Base-by-base conservation (phyloP, 441 rosid species). In the Corymbia citriodora region DNA sequence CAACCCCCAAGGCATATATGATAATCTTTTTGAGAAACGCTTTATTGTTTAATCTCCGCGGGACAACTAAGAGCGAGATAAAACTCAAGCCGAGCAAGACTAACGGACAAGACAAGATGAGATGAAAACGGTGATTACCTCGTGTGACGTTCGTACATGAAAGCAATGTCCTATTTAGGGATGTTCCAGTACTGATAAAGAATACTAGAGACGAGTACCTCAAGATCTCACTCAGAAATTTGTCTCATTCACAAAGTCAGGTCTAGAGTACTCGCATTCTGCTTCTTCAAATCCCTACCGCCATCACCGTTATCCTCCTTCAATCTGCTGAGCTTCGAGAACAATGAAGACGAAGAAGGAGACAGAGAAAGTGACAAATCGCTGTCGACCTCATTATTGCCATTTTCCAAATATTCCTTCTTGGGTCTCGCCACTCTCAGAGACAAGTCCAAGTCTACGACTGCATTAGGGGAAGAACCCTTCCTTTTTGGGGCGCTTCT, bases 201-300 rank as follows among this genome's bases (percentile, higher is more conserved):
- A 45, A 79, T 12, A 23, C 85, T 45, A 45, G n/a, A 88, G 65
- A 92, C 94, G 95, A 96, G 97, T 95, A 94, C 96, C 94, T 95
- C 96, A 94, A 92, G 94, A 95, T 94, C 98, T 96, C 96, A 95
- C 95, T 96, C 89, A 92, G 95, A 95, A 94, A 55, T 91, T 91
- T 92, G 93, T 92, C 94, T 81, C 94, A 95, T 96, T 96, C 97
- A 95, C 89, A 96, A 91, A 96, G 99, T 96, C 94, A 96, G 99
- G 95, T 96, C 97, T 90, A 94, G 96, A 91, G 95, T 93, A 96
- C 97, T 96, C 90, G 95, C 93, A 72, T 55, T 88, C 91, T 89
- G 94, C 49, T 55, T 89, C 91, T 91, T 95, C 87, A 89, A 89
- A 57, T 61, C 79, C 59, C 89, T 55, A 85, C 23, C 29, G 79